Base-by-base conservation (phyloP, 1,284 basidiomycete genomes). In the Apiotrichum siamense region DNA sequence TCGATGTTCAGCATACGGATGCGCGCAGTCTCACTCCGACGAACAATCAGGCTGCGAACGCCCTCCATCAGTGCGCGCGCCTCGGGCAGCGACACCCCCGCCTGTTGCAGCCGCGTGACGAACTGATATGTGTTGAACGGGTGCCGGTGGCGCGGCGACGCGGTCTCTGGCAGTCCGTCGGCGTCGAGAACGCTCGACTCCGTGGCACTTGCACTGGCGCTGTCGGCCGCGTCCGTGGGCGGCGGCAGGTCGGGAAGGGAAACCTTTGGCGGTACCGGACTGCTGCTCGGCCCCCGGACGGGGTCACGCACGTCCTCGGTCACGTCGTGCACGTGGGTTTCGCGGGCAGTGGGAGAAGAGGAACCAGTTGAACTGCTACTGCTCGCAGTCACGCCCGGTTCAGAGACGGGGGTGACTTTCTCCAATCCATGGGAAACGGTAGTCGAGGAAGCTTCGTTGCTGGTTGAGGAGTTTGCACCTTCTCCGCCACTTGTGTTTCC, bases 11-110 rank as follows among this genome's bases (percentile, higher is more conserved):
- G 76, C 35, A 87, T 84, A 49, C 86, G 84, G 47, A 82, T 76
- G 50, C 80, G 78, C 7, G 94, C 87, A 59, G 80, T 76, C n/a
- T 83, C 83, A 45, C 87, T 78, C 27, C 89, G 80, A 60, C 85
- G 81, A 3, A 87, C 81, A 31, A 97, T 80, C 60, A 96, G 75
- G 0, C 83, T 84, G 44, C 88, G 79, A 12, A 88, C 89, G 3
- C 87, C 87, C 21, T 86, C 81, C 92, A 97, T 97, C 54, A 97
- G 77, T 56, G 81, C 83, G 23, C 80, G 79, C 15, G 88, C 84
- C 0, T 83, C 83, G 1, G 44, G 55, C 9, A 51, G 44, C 12
- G 46, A 40, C 32, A 74, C 41, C 9, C 60, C 64, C 23, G 63
- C 55, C 33, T 60, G 63, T 44, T 72, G 69, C 11, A 75, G 61